A percentile compares a stretch with the other conserved stretches of the same genome.
Evolutionary conservation across 371 early-diverging fungal species (phyloP).

Genomic region (Catenaria anguillulae): DNA sequence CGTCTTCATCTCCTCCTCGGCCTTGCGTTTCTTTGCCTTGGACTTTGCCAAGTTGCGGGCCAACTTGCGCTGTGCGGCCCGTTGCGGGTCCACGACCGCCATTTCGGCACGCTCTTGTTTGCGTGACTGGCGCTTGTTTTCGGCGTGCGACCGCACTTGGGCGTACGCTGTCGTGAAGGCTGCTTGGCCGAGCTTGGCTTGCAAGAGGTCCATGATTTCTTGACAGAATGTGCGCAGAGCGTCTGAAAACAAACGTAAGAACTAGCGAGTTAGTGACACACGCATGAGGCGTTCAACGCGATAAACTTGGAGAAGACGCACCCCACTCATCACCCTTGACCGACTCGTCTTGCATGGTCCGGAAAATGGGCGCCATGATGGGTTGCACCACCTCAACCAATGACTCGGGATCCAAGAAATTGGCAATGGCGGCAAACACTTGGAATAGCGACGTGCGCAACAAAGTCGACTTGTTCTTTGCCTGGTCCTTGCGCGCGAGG

Average conservation of each 20-base stretch:
- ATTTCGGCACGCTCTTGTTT: conserved; percentile 42
- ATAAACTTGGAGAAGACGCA: too few species aligned
- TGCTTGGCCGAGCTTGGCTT: conserved; percentile 60
- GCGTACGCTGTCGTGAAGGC: conserved; percentile 55
- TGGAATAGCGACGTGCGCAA: conserved; percentile 66
- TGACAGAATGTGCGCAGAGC: conserved; percentile 56
- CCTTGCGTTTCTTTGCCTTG: conserved; percentile 4
- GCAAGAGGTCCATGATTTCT: conserved; percentile 62
- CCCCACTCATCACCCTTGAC: conserved; percentile 38
- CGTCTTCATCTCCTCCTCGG: not conserved
- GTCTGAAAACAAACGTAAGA: too few species aligned
- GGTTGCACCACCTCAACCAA: conserved; percentile 45
- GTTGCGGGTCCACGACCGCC: conserved; percentile 4
- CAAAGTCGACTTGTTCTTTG: conserved; percentile 28
- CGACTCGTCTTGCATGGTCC: conserved; percentile 56
- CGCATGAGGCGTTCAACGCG: not conserved
- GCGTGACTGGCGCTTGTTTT: conserved; percentile 41
- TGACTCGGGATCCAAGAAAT: conserved; percentile 37
- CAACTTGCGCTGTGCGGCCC: conserved; percentile 5
- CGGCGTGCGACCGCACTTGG: conserved; percentile 48
- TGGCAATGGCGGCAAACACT: conserved; percentile 77
- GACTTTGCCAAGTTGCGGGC: conserved; percentile 2
- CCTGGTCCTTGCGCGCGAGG: conserved; percentile 41
- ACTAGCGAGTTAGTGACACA: not conserved
- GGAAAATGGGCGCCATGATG: conserved; percentile 63